Conservation (phyloP, 2,329 filamentous ascomycete species). For the Aureobasidium lini region DNA sequence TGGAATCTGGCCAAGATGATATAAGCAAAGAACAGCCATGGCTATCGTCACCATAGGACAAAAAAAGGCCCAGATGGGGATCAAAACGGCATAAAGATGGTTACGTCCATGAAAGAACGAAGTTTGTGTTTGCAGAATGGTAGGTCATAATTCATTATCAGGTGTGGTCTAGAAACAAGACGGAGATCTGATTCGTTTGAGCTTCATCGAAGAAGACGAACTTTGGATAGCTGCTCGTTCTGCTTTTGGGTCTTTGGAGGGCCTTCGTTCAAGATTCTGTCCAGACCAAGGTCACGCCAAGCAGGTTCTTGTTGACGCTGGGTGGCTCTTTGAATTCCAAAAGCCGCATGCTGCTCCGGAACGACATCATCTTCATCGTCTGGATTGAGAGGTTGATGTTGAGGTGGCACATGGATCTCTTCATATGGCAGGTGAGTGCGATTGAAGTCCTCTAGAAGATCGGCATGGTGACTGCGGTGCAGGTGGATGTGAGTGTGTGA, state of each 20-base stretch:
- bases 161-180: neutral
- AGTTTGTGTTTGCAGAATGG: no score
- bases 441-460: constrained; percentile 61
- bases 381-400: constrained; percentile 75
- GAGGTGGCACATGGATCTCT: constrained; percentile 72
- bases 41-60: no score
- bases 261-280: constrained; percentile 59
- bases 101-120: no score
- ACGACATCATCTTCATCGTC: constrained; percentile 87
- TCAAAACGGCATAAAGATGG: no score
- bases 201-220: neutral
- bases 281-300: constrained; percentile 74
- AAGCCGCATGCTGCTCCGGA: constrained; percentile 79
- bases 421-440: constrained; percentile 44
- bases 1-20: no score
- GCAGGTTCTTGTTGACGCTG: constrained; percentile 62
- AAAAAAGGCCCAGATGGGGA: no score
- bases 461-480: constrained; percentile 61
- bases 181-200: neutral
- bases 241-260: constrained; percentile 31
- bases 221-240: constrained; percentile 1
- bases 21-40: no score
- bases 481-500: constrained; percentile 70
- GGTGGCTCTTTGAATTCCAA: constrained; percentile 75
- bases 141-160: no score